A percentile compares a stretch with the other conserved stretches of the same genome.
Evolutionary conservation across 257 asterid genomes (phyloP).

Genomic region (Scutellaria barbata): DNA sequence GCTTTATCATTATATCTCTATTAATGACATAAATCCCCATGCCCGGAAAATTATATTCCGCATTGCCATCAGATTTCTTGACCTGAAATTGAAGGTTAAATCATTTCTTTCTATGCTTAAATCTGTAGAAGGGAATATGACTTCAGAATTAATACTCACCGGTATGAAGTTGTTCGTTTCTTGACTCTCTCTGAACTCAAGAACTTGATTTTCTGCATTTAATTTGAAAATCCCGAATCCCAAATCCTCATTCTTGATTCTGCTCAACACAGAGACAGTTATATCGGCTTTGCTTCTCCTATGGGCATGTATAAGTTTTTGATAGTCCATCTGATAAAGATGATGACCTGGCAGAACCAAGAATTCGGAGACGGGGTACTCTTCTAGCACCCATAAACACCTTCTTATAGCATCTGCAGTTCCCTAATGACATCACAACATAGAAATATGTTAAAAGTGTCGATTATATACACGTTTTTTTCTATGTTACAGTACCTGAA

Average conservation of each 20-base stretch:
- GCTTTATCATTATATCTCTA: constrained; percentile 68
- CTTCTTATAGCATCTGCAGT: constrained; percentile 88
- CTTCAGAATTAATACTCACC: constrained; percentile 36
- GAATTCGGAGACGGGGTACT: constrained; percentile 59
- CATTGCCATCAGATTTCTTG: constrained; percentile 26
- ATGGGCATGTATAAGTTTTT: constrained; percentile 60
- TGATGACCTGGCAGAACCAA: constrained; percentile 90
- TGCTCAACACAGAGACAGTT: constrained; percentile 55
- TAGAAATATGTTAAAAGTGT: background rate
- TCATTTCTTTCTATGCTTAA: background rate
- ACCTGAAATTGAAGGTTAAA: constrained; percentile 46
- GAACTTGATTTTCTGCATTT: constrained; percentile 51
- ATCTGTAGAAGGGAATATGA: background rate
- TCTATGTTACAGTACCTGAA: constrained; percentile 57
- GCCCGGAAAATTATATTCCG: constrained; percentile 40
- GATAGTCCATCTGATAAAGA: constrained; percentile 85
- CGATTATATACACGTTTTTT: background rate
- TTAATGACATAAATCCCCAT: constrained; percentile 87
- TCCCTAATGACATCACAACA: constrained; percentile 53
- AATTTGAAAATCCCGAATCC: constrained; percentile 61
- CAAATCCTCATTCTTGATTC: constrained; percentile 40
- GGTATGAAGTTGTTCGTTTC: constrained; percentile 26
- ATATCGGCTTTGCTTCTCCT: constrained; percentile 53
- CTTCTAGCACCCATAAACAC: constrained; percentile 80
- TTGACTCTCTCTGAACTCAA: constrained; percentile 47